Evolutionary conservation across 768 basidiomycete species (phyloP).

Genomic region (Suillus alpinus): DNA sequence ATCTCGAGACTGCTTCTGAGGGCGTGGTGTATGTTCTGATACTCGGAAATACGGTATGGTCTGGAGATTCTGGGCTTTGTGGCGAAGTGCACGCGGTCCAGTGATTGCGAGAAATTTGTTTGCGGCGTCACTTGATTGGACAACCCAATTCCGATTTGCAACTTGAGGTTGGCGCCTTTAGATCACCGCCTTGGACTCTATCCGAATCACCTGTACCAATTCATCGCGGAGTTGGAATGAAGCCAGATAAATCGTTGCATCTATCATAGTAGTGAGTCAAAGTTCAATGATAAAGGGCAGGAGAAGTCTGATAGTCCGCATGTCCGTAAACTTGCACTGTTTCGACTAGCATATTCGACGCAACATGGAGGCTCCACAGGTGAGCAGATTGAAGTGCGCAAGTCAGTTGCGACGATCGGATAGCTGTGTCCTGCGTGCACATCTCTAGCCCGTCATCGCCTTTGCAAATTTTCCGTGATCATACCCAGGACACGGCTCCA

Average conservation of each 20-base stretch:
- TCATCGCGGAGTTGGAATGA: not conserved
- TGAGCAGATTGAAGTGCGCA: not conserved
- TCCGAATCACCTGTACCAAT: not conserved
- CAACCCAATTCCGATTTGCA: not conserved
- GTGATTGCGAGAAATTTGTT: not conserved
- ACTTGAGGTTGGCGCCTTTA: not conserved
- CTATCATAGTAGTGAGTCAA: not conserved
- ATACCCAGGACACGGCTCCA: not conserved
- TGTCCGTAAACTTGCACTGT: not conserved
- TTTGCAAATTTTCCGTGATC: not conserved
- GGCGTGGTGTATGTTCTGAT: not conserved
- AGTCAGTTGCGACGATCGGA: not conserved
- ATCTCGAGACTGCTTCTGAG: not conserved
- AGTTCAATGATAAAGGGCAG: conserved; percentile 1
- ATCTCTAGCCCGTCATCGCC: not conserved
- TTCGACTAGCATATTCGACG: not conserved
- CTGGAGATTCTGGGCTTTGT: not conserved
- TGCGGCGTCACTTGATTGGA: not conserved
- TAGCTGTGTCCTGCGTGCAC: conserved; percentile 1
- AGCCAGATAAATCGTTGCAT: not conserved
- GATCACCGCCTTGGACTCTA: not conserved
- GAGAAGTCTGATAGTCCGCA: not conserved
- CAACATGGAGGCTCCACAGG: not conserved
- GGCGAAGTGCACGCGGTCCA: not conserved
- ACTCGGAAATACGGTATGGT: not conserved